phyloP scores from a whole-genome alignment of 2,329 filamentous ascomycete genomes.

The Fusarium sp. region DNA sequence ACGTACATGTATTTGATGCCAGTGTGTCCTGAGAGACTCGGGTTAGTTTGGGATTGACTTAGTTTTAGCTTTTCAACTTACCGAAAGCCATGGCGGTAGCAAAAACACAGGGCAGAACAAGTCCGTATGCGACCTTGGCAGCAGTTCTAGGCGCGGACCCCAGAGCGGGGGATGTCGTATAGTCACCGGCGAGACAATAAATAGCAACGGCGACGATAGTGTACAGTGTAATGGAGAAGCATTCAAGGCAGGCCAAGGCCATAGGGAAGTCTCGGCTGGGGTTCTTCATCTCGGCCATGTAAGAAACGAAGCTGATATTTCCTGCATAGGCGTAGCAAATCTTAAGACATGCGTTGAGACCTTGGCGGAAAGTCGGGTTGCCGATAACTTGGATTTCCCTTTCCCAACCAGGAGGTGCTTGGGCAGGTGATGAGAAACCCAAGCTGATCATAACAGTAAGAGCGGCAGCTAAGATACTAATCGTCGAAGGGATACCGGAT shows the following conservation, averaged over 20 bases:
- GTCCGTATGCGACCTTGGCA: slow-evolving; percentile 49
- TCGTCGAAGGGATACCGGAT: slow-evolving; percentile 44
- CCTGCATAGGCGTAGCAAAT: slow-evolving; percentile 48
- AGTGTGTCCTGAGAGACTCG: slow-evolving; percentile 31
- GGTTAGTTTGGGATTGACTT: neutral
- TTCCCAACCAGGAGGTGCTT: slow-evolving; percentile 44
- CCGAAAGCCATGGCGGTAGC: slow-evolving; percentile 49
- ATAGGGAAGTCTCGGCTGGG: slow-evolving; percentile 48
- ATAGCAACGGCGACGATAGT: slow-evolving; percentile 49
- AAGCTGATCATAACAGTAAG: slow-evolving; percentile 48
- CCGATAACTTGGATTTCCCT: slow-evolving; percentile 40
- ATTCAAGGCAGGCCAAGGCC: slow-evolving; percentile 48
- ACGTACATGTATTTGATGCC: slow-evolving; percentile 51
- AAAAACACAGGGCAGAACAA: slow-evolving; percentile 48
- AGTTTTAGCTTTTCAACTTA: neutral
- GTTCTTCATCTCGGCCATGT: slow-evolving; percentile 51
- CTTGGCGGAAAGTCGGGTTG: slow-evolving; percentile 42
- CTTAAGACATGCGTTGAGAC: slow-evolving; percentile 44
- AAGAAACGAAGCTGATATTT: slow-evolving; percentile 48
- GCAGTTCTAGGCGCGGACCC: slow-evolving; percentile 49
- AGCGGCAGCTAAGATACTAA: slow-evolving; percentile 45
- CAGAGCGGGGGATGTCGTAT: slow-evolving; percentile 49
- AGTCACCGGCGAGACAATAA: slow-evolving; percentile 49
- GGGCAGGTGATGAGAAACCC: slow-evolving; percentile 29
- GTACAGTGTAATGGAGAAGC: slow-evolving; percentile 50